Percentiles rank a stretch among this genome's conserved stretches.
phyloP scores from a whole-genome alignment of 106 monocot genomes.

The Dioscorea zingiberensis region DNA sequence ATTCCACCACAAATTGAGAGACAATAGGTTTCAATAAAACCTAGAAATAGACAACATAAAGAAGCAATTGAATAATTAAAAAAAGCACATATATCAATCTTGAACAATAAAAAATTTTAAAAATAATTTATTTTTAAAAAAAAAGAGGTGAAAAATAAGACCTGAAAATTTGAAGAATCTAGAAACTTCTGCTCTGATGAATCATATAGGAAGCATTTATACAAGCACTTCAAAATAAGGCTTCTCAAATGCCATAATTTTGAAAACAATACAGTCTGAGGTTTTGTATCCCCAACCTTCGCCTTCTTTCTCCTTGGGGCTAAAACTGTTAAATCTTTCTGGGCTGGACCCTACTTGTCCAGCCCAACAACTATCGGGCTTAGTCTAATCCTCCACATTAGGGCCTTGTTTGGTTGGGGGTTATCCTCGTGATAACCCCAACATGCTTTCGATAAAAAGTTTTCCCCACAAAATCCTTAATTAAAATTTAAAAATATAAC shows the following conservation, averaged over 20 bases:
- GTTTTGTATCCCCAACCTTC: conserved; percentile 28
- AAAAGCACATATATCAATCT: not conserved
- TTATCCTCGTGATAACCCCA: no score
- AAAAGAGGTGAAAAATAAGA: conserved; percentile 1
- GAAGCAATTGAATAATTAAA: not conserved
- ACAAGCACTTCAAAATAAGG: conserved; percentile 58
- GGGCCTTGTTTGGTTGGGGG: no score
- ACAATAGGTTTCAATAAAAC: conserved; percentile 81
- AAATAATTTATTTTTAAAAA: no score
- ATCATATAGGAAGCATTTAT: conserved; percentile 88
- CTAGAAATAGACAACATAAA: conserved; percentile 22
- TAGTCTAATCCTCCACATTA: no score
- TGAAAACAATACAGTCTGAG: conserved; percentile 18
- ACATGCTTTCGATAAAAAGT: no score
- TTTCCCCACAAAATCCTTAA: no score
- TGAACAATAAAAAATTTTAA: no score
- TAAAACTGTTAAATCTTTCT: no score
- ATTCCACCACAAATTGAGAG: conserved; percentile 68
- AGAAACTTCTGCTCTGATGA: conserved; percentile 62
- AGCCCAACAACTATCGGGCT: no score
- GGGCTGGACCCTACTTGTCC: no score
- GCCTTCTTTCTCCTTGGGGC: conserved; percentile 67
- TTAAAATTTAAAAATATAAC: no score
- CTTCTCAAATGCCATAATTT: conserved; percentile 82
- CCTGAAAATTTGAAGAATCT: conserved; percentile 94